phyloP scores from a whole-genome alignment of 1,139 yeast genomes.

The Saccharomyces pastorianus region DNA sequence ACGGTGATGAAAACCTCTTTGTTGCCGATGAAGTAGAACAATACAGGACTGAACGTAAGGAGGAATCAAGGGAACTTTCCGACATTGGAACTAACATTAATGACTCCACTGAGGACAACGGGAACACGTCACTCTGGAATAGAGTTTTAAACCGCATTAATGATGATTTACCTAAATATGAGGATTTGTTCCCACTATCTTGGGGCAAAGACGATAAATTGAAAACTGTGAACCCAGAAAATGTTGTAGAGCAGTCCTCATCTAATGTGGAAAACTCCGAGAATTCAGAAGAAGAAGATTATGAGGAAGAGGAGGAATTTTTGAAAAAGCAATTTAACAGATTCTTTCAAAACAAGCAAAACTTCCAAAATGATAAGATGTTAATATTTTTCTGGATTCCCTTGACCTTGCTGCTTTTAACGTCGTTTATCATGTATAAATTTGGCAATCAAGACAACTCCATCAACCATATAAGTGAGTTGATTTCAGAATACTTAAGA shows the following conservation, averaged over 20 bases:
- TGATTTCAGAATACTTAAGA: slow-evolving; percentile 42
- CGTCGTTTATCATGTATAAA: slow-evolving; percentile 44
- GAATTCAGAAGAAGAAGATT: slow-evolving; percentile 10
- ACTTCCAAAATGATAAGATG: slow-evolving; percentile 77
- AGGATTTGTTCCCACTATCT: slow-evolving; percentile 63
- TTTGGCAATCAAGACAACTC: slow-evolving; percentile 38
- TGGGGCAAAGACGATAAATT: not conserved
- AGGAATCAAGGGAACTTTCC: slow-evolving; percentile 6
- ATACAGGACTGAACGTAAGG: slow-evolving; percentile 6
- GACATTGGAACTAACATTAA: slow-evolving; percentile 17
- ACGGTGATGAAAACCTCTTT: slow-evolving; percentile 27
- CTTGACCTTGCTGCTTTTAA: slow-evolving; percentile 44
- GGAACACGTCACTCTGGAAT: slow-evolving; percentile 45
- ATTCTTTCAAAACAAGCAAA: slow-evolving; percentile 52
- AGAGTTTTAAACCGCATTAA: slow-evolving; percentile 55
- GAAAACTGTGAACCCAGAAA: slow-evolving; percentile 11
- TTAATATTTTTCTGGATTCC: slow-evolving; percentile 86
- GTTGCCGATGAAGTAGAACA: slow-evolving; percentile 16
- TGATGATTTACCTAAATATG: slow-evolving; percentile 64
- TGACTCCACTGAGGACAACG: slow-evolving; percentile 12
- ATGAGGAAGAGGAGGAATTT: slow-evolving; percentile 39
- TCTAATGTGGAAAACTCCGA: slow-evolving; percentile 4
- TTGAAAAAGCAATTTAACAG: slow-evolving; percentile 47
- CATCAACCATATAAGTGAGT: slow-evolving; percentile 22
- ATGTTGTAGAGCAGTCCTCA: slow-evolving; percentile 13